Evolutionary conservation across 2,329 filamentous ascomycete genomes (phyloP).

Genomic region (Zymoseptoria pseudotritici): DNA sequence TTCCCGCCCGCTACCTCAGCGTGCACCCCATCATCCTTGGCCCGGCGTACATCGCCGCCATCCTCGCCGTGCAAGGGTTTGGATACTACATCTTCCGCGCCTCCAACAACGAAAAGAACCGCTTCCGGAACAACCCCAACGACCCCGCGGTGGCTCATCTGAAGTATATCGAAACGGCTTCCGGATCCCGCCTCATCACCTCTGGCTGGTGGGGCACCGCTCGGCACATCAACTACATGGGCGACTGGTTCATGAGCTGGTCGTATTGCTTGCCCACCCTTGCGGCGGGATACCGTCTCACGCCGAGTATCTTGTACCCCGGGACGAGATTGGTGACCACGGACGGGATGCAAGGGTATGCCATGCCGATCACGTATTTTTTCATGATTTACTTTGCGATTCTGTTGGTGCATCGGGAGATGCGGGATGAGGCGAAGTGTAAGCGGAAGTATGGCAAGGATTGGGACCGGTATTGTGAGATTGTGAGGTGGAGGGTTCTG

Average conservation of each 20-base stretch:
- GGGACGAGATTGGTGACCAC: constrained; percentile 51
- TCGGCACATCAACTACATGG: constrained; percentile 91
- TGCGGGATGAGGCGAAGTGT: constrained; percentile 87
- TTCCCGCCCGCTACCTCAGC: constrained; percentile 78
- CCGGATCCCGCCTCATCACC: constrained; percentile 71
- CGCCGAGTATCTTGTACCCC: constrained; percentile 49
- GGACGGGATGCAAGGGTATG: constrained; percentile 66
- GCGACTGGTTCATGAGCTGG: constrained; percentile 93
- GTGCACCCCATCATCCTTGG: constrained; percentile 77
- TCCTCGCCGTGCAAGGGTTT: constrained; percentile 58
- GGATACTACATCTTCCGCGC: constrained; percentile 91
- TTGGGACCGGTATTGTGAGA: constrained; percentile 80
- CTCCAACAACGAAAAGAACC: constrained; percentile 93
- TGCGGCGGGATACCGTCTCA: constrained; percentile 70
- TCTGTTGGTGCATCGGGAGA: constrained; percentile 76
- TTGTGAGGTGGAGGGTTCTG: constrained; percentile 74
- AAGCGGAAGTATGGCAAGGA: constrained; percentile 83
- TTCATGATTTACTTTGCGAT: constrained; percentile 89
- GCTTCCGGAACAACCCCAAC: constrained; percentile 78
- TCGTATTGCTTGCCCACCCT: constrained; percentile 82
- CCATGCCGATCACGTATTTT: constrained; percentile 86
- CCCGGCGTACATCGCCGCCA: constrained; percentile 53
- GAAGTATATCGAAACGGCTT: constrained; percentile 75
- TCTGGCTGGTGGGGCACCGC: constrained; percentile 91
- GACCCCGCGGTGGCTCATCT: constrained; percentile 74